Percentiles rank a stretch among this genome's conserved stretches.
Conservation (phyloP, 1,284 basidiomycete genomes). For the Exobasidium rhododendri region DNA sequence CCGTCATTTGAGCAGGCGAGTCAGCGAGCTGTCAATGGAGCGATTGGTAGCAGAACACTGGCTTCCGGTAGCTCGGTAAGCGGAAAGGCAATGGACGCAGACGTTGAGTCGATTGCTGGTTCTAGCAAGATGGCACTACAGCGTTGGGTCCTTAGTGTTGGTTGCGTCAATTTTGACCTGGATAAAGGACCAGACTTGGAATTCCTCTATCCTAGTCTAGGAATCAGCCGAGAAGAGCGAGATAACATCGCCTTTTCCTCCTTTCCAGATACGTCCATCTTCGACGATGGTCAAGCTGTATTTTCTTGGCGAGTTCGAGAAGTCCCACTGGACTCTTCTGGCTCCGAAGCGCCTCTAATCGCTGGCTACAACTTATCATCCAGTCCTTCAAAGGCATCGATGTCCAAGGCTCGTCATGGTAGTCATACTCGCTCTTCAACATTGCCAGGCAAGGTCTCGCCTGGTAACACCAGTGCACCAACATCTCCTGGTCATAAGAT, state of each 20-base stretch:
- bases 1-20: background rate
- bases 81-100: background rate
- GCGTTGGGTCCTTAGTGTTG: slow-evolving; percentile 49
- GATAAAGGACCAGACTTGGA: slow-evolving; percentile 74
- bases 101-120: background rate
- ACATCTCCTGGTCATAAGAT: background rate
- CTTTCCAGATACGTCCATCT: slow-evolving; percentile 75
- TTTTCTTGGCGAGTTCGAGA: slow-evolving; percentile 52
- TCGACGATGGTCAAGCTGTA: slow-evolving; percentile 43
- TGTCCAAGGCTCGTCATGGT: too few relatives aligned
- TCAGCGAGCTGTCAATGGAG: background rate
- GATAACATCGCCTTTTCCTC: slow-evolving; percentile 91
- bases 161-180: slow-evolving; percentile 50
- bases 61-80: too few relatives aligned
- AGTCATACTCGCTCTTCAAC: background rate
- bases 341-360: slow-evolving; percentile 14
- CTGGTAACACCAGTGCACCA: background rate
- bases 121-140: slow-evolving; percentile 23
- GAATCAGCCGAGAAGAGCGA: slow-evolving; percentile 65
- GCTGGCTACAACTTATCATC: too few relatives aligned
- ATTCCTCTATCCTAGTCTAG: slow-evolving; percentile 66
- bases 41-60: too few relatives aligned
- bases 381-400: too few relatives aligned
- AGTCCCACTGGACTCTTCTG: slow-evolving; percentile 35
- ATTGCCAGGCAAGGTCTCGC: background rate